phyloP scores from a whole-genome alignment of 2,329 filamentous ascomycete species.

The Colletotrichum lindemuthianum region DNA sequence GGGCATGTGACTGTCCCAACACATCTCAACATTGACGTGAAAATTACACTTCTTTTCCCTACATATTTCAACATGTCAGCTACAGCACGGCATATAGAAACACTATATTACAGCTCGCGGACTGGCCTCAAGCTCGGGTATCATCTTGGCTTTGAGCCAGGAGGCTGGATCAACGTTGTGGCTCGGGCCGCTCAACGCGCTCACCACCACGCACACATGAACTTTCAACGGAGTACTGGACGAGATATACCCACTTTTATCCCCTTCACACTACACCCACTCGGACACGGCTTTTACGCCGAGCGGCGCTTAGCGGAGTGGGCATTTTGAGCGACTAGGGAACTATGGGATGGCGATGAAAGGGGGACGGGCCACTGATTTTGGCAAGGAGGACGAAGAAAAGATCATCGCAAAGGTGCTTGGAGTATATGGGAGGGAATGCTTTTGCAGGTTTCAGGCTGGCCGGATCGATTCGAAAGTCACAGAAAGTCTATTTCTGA shows the following conservation, averaged over 20 bases:
- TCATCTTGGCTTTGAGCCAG: too few species aligned
- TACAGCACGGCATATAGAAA: slow-evolving; percentile 13
- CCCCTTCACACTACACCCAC: slow-evolving; percentile 17
- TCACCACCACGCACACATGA: slow-evolving; percentile 4
- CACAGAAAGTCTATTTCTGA: background rate
- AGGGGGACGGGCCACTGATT: background rate
- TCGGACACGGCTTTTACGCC: slow-evolving; percentile 27
- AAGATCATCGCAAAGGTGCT: slow-evolving; percentile 10
- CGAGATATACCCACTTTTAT: slow-evolving; percentile 33
- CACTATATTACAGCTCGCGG: slow-evolving; percentile 3
- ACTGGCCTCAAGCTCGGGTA: too few species aligned
- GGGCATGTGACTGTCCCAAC: slow-evolving; percentile 35
- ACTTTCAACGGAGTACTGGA: slow-evolving; percentile 31
- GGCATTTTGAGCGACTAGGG: slow-evolving; percentile 13
- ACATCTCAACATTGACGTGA: too few species aligned
- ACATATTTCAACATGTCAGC: background rate
- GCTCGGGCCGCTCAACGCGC: background rate
- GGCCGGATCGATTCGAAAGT: background rate
- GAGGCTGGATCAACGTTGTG: background rate
- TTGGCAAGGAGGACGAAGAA: slow-evolving; percentile 1
- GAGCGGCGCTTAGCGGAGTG: slow-evolving; percentile 19
- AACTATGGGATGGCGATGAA: slow-evolving; percentile 1
- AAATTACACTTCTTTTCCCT: too few species aligned
- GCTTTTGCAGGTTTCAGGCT: slow-evolving; percentile 2
- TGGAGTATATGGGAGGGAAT: slow-evolving; percentile 16